Evolutionary conservation across 768 basidiomycete genomes (phyloP), one percentile per base, ranked within the genome.

Genomic region (Boletus rubroflammeus): DNA sequence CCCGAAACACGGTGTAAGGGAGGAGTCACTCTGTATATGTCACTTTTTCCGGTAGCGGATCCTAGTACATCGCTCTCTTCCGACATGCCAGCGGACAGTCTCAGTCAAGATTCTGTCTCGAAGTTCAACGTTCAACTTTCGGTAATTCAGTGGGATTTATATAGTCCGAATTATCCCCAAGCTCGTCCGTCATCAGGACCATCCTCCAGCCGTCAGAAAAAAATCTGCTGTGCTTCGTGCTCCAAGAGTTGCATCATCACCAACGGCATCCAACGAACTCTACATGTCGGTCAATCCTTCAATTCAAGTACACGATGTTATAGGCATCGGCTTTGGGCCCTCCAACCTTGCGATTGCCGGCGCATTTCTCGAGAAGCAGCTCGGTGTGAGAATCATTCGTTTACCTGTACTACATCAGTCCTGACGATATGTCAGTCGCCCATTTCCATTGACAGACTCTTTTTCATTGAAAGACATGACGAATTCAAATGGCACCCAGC

Each of bases 401-500:
- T 48, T 43, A 50, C 32, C 48, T 42, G 3, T 47, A 36, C 13
- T 19, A 39, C 43, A 34, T 15, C 26, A 36, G 17, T 43, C 31
- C 39, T 64, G 6, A 64, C 17, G 13, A 23, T 15, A 23, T 25
- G 6, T 21, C 52, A 65, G 53, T 39, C 53, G 3, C 53, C 54
- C 43, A 54, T 58, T 48, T 56, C 53, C 47, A 73, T 53, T 57
- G 63, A 62, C 62, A 72, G 62, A 23, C 60, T 71, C 11, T 69
- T 78, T 47, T 82, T 81, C 67, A 70, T 81, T 38, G 81, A 81
- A 65, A 77, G 72, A 60, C 73, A 81, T 35, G 58, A 67, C 1
- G 61, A 68, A 50, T 81, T 82, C 61, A 70, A 69, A 50, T 82
- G 81, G 81, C 81, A 82, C 61, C 79, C 79, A 23, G 79, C 77